phyloP scores from a whole-genome alignment of 1,139 yeast genomes.

The Yamadazyma triangularis region DNA sequence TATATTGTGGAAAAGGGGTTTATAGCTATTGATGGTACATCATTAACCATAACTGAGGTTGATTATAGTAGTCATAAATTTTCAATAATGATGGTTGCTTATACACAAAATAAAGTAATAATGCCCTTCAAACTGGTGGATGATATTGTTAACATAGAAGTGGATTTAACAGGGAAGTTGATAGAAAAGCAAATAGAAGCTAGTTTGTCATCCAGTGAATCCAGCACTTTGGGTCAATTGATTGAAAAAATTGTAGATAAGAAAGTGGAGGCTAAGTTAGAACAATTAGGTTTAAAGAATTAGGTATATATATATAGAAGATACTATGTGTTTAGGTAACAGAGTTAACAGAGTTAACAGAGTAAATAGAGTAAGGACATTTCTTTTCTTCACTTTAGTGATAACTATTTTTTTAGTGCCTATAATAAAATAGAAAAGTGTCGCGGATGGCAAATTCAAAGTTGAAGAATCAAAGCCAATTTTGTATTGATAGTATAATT shows the following conservation, averaged over 20 bases:
- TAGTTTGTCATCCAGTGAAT: conserved; percentile 52
- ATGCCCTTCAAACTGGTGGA: conserved; percentile 63
- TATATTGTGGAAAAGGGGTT: conserved; percentile 94
- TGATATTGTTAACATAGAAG: conserved; percentile 80
- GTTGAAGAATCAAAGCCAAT: no score
- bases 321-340: neutral
- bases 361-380: conserved; percentile 1
- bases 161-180: conserved; percentile 88
- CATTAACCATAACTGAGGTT: conserved; percentile 83
- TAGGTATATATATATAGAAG: no score
- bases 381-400: no score
- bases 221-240: conserved; percentile 35
- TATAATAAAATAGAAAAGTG: no score
- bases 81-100: conserved; percentile 85
- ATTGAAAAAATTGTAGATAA: conserved; percentile 50
- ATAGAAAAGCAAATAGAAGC: conserved; percentile 78
- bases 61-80: conserved; percentile 55
- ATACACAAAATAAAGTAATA: conserved; percentile 81
- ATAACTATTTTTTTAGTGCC: no score
- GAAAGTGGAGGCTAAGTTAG: conserved; percentile 24
- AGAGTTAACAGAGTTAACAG: conserved; percentile 6
- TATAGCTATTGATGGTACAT: conserved; percentile 87
- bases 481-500: no score
- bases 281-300: neutral
- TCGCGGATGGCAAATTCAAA: conserved; percentile 11